Percentiles rank a stretch among this genome's conserved stretches.
phyloP scores from a whole-genome alignment of 2,329 filamentous ascomycete species.

The Pleomassaria siparia region DNA sequence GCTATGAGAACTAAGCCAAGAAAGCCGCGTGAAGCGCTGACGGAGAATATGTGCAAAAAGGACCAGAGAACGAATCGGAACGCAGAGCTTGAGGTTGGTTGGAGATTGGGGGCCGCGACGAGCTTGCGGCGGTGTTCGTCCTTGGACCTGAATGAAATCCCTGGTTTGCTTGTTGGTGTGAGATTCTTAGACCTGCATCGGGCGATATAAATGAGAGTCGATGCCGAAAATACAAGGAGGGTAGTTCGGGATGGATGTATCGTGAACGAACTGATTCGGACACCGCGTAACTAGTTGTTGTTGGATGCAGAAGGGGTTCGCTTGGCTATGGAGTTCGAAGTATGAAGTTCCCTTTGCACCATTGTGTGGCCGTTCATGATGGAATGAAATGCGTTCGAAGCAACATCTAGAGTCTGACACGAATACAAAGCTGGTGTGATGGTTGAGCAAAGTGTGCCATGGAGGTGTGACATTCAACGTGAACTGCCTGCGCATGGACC shows the following conservation, averaged over 20 bases:
- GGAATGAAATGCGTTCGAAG: background rate
- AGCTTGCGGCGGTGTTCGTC: conserved; percentile 2
- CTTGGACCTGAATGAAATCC: no score
- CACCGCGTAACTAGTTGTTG: no score
- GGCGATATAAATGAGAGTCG: background rate
- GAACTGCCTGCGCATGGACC: background rate
- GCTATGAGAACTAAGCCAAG: background rate
- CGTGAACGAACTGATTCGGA: no score
- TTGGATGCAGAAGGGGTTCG: no score
- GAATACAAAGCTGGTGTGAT: background rate
- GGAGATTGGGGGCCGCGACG: background rate
- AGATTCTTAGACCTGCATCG: no score
- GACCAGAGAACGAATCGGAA: conserved; percentile 1
- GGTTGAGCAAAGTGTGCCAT: background rate
- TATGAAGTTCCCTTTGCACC: no score
- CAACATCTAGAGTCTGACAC: background rate
- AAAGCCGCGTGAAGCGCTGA: background rate
- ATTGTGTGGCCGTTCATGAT: no score
- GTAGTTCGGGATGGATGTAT: background rate
- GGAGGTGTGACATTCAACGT: conserved; percentile 1
- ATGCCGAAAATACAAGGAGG: background rate
- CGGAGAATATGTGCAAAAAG: background rate
- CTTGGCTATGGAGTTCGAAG: no score
- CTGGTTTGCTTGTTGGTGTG: no score
- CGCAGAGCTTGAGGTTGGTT: background rate